Conservation (phyloP, 257 asterid genomes). For the Euphrasia confusa region DNA sequence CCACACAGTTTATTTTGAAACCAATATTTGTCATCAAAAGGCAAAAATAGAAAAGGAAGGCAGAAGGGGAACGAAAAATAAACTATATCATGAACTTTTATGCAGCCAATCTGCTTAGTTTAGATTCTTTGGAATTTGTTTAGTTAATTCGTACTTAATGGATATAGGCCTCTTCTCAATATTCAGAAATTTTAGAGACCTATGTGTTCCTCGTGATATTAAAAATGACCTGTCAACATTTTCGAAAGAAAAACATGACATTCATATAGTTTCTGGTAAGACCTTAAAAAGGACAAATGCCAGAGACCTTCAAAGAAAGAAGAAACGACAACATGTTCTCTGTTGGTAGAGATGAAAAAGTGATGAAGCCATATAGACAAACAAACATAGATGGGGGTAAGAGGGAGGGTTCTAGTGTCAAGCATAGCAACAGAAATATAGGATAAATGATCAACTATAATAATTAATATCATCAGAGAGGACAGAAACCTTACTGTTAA, state of each 20-base stretch:
- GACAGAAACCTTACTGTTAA: conserved; percentile 39
- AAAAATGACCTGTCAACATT: too few species aligned
- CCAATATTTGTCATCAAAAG: not conserved
- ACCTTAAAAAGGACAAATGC: not conserved
- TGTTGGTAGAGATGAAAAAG: not conserved
- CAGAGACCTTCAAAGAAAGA: not conserved
- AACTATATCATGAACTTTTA: not conserved
- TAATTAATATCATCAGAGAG: too few species aligned
- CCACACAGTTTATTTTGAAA: conserved; percentile 8
- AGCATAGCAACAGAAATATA: not conserved
- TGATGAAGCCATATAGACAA: not conserved
- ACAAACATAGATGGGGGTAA: not conserved
- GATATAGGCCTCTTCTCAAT: not conserved
- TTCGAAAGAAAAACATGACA: too few species aligned
- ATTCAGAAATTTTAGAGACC: not conserved
- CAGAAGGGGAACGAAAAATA: not conserved
- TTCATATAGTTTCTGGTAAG: not conserved
- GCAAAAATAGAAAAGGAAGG: not conserved
- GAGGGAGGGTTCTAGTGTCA: not conserved
- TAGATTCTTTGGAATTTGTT: too few species aligned
- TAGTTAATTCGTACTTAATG: not conserved
- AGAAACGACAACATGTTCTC: not conserved
- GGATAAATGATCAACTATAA: not conserved
- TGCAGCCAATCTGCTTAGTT: not conserved
- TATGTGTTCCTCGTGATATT: too few species aligned